Conservation (phyloP, 768 basidiomycete species). For the Termitomyces sp. region DNA sequence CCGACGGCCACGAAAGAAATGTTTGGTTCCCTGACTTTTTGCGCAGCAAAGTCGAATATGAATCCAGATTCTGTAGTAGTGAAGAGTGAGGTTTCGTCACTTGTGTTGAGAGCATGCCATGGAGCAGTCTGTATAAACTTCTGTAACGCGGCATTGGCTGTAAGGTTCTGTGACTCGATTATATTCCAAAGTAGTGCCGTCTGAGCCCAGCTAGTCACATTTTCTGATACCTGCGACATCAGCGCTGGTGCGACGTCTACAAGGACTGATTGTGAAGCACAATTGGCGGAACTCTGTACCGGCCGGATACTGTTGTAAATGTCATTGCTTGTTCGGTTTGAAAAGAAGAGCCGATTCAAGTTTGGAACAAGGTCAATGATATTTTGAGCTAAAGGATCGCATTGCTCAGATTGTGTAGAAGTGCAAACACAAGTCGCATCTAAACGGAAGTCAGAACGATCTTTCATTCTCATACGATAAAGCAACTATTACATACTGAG, state of each 20-base stretch:
- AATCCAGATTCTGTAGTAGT: constrained; percentile 43
- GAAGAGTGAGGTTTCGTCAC: constrained; percentile 34
- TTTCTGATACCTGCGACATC: constrained; percentile 31
- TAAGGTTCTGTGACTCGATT: constrained; percentile 41
- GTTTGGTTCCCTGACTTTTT: constrained; percentile 37
- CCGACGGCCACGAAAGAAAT: constrained; percentile 41
- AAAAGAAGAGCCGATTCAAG: constrained; percentile 40
- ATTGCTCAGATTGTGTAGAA: constrained; percentile 32
- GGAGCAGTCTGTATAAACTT: constrained; percentile 41
- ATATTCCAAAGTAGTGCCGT: constrained; percentile 57
- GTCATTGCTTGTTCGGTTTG: constrained; percentile 36
- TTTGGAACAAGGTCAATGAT: constrained; percentile 43
- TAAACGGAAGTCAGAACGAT: constrained; percentile 16
- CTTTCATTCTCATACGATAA: neutral
- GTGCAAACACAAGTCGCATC: constrained; percentile 62
- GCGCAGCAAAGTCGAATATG: constrained; percentile 54
- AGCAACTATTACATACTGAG: constrained; percentile 36
- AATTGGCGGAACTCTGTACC: constrained; percentile 38
- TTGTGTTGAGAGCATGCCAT: constrained; percentile 37
- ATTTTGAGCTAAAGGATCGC: constrained; percentile 48
- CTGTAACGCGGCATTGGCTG: constrained; percentile 32
- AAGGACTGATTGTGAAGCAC: constrained; percentile 46
- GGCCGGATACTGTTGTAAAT: constrained; percentile 48
- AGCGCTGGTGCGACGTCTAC: constrained; percentile 48
- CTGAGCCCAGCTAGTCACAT: constrained; percentile 53